phyloP scores from a whole-genome alignment of 1,284 basidiomycete species.

The Ganoderma resinaceum region DNA sequence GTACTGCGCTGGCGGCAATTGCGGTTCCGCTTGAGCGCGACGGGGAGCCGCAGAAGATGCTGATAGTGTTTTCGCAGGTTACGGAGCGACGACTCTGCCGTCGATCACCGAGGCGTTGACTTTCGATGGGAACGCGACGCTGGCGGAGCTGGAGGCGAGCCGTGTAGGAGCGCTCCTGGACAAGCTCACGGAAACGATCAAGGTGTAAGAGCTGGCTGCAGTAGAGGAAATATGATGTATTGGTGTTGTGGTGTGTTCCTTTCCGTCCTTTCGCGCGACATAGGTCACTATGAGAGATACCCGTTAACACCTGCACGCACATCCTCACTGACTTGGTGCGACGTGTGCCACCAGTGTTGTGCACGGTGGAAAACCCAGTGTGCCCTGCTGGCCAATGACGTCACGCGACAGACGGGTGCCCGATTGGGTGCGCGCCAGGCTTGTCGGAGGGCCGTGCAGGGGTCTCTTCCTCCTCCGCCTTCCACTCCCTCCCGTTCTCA shows the following conservation, averaged over 20 bases:
- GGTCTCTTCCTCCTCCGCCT: neutral
- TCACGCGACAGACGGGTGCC: slow-evolving; percentile 26
- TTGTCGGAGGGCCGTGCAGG: slow-evolving; percentile 18
- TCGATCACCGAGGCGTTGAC: slow-evolving; percentile 83
- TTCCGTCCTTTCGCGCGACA: neutral
- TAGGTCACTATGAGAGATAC: neutral
- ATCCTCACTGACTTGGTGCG: neutral
- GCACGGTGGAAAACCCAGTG: neutral
- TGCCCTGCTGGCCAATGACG: slow-evolving; percentile 26
- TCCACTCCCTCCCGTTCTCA: neutral
- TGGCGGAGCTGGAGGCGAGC: slow-evolving; percentile 70
- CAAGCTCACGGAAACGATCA: slow-evolving; percentile 33
- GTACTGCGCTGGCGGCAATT: neutral
- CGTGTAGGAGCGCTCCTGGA: slow-evolving; percentile 66
- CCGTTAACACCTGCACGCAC: neutral
- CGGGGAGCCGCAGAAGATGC: slow-evolving; percentile 9
- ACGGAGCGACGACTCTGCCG: slow-evolving; percentile 89
- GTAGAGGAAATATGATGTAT: neutral
- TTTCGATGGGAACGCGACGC: slow-evolving; percentile 67
- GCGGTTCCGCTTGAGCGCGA: slow-evolving; percentile 6
- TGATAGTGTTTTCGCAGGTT: slow-evolving; percentile 53
- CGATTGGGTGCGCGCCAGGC: slow-evolving; percentile 7
- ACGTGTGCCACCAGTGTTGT: too few species aligned
- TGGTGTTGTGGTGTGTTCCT: neutral
- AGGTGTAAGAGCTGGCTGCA: slow-evolving; percentile 23